Conservation (phyloP, 2,329 filamentous ascomycete species). For the Sporothrix mexicana region DNA sequence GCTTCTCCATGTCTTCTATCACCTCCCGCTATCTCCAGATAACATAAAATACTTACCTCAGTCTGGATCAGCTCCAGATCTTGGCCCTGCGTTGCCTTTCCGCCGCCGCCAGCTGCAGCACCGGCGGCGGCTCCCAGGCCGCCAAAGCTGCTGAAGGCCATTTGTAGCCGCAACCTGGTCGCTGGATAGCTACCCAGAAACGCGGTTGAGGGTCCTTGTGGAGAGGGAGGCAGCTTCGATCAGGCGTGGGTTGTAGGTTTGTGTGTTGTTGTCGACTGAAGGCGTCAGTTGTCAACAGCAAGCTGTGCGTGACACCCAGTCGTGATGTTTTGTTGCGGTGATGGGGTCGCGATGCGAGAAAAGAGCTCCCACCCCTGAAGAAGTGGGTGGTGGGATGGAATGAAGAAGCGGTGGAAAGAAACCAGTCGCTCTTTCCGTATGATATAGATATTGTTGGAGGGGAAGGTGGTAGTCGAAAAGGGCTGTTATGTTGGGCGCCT, state of each 20-base stretch:
- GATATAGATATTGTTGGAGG: background rate
- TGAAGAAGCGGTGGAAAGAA: background rate
- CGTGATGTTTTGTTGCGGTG: slow-evolving; percentile 21
- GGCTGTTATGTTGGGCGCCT: slow-evolving; percentile 18
- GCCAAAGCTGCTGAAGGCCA: slow-evolving; percentile 70
- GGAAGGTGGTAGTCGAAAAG: background rate
- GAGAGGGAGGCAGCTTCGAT: slow-evolving; percentile 26
- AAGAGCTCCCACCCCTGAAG: background rate
- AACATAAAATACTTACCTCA: slow-evolving; percentile 61
- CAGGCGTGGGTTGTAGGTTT: background rate
- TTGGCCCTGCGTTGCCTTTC: slow-evolving; percentile 56
- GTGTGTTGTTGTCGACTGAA: background rate
- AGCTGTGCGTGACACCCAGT: slow-evolving; percentile 12
- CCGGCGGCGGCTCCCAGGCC: slow-evolving; percentile 53
- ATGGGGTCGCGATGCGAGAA: background rate
- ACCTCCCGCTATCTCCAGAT: background rate
- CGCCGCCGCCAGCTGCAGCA: slow-evolving; percentile 50
- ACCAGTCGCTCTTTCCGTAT: slow-evolving; percentile 8
- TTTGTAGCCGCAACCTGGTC: slow-evolving; percentile 42
- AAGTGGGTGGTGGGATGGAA: too few species aligned
- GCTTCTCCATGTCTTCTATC: background rate
- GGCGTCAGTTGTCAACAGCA: background rate
- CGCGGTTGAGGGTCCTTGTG: slow-evolving; percentile 27
- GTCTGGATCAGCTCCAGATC: slow-evolving; percentile 81
- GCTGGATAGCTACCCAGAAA: slow-evolving; percentile 32